phyloP scores from a whole-genome alignment of 176 grass and related monocot species.

The Sorghum bicolor region Sorghum_bicolor_NCBIv3 NC_012872.2:12486001-12486500 shows the following conservation, averaged over 20 bases:
- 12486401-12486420: background rate
- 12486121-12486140: background rate
- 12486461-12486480: background rate
- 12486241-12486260: background rate
- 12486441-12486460: background rate
- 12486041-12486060: background rate
- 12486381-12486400: background rate
- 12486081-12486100: background rate
- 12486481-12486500: background rate
- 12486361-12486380: constrained; percentile 8
- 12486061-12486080: background rate
- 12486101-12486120: background rate
- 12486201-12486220: background rate
- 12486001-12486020: background rate
- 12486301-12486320: constrained; percentile 11
- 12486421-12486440: too few relatives aligned
- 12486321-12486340: background rate
- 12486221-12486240: background rate
- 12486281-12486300: background rate
- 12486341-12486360: background rate
- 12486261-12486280: background rate
- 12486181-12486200: constrained; percentile 11
- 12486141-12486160: background rate
- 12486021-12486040: background rate
- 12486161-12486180: background rate